Base-by-base conservation (phyloP, 108 stramenopile species). In the Discostella pseudostelligera region DNA sequence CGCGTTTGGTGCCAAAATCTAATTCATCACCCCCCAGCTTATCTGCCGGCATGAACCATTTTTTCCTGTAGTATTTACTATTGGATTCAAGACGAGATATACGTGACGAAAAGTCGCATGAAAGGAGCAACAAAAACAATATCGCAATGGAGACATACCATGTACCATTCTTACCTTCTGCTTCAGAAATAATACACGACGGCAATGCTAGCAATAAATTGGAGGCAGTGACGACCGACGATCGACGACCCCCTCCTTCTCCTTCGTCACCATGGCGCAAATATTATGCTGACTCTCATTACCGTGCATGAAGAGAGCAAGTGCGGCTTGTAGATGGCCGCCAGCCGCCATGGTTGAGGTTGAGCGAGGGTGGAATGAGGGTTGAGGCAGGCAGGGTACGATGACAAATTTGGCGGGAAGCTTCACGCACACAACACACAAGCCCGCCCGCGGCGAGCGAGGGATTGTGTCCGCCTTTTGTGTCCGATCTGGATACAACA, bases 201-300 rank as follows among this genome's bases (percentile, higher is more conserved):
- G 84, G 54, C 88, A 88, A 58, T 76, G 73, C 64, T 92, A 92
- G 59, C 13, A 92, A 37, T 37, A 63, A 29, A 79, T 92, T 88
- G 91, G 49, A 83, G 83, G 24, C 96, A 93, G 13, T 84, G 85
- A 2, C 94, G 71, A 8, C 88, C 55, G 22, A 94, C n/a, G n/a
- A n/a, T n/a, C n/a, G n/a, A n/a, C n/a, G n/a, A n/a, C n/a, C n/a
- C n/a, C n/a, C n/a, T n/a, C n/a, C n/a, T n/a, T n/a, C n/a, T n/a
- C n/a, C n/a, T 16, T 56, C 56, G 13, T 59, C 48, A n/a, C 10
- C 28, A 2, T 59, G 54, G 19, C 56, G 40, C 4, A 13, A 9
- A 32, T 57, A 22, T n/a, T n/a, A n/a, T 49, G 48, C 45, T 37
- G 22, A 56, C 56, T 24, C 13, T 56, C 36, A 46, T 57, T 17